Percentiles rank a stretch among this genome's conserved stretches.
phyloP scores from a whole-genome alignment of 306 rosid genomes.

The Echinosophora koreensis region DNA sequence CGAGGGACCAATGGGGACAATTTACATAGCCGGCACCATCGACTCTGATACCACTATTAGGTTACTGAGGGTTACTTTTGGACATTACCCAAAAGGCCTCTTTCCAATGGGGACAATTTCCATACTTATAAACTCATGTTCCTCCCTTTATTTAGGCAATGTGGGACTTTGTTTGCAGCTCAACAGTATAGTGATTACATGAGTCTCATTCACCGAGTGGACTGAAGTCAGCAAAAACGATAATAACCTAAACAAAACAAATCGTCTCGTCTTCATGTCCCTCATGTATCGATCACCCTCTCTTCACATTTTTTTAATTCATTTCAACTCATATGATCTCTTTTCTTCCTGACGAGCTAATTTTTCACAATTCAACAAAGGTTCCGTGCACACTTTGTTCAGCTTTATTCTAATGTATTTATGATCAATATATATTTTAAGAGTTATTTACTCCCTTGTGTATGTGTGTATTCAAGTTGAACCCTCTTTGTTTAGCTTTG shows the following conservation, averaged over 20 bases:
- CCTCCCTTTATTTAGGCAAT: too few relatives aligned
- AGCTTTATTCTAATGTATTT: slow-evolving; percentile 21
- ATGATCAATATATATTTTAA: not conserved
- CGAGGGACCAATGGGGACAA: too few relatives aligned
- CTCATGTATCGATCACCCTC: not conserved
- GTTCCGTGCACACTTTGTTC: slow-evolving; percentile 35
- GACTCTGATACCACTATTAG: too few relatives aligned
- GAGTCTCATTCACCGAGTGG: not conserved
- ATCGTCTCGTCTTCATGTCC: not conserved
- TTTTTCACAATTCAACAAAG: slow-evolving; percentile 7
- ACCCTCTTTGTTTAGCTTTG: slow-evolving; percentile 14
- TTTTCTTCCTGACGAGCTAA: slow-evolving; percentile 1
- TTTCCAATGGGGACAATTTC: too few relatives aligned
- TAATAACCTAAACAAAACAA: slow-evolving; percentile 8
- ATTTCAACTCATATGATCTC: not conserved
- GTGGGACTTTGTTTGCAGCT: too few relatives aligned
- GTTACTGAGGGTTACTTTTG: too few relatives aligned
- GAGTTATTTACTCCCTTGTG: not conserved
- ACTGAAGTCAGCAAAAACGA: slow-evolving; percentile 17
- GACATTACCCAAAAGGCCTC: too few relatives aligned
- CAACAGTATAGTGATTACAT: too few relatives aligned
- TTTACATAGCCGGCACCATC: too few relatives aligned
- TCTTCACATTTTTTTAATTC: not conserved
- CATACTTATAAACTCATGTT: too few relatives aligned
- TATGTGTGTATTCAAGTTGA: slow-evolving; percentile 6